Evolutionary conservation across 192 early-diverging fungal species (phyloP), one percentile per base, ranked within the genome.

Genomic region (Backusella westeae): DNA sequence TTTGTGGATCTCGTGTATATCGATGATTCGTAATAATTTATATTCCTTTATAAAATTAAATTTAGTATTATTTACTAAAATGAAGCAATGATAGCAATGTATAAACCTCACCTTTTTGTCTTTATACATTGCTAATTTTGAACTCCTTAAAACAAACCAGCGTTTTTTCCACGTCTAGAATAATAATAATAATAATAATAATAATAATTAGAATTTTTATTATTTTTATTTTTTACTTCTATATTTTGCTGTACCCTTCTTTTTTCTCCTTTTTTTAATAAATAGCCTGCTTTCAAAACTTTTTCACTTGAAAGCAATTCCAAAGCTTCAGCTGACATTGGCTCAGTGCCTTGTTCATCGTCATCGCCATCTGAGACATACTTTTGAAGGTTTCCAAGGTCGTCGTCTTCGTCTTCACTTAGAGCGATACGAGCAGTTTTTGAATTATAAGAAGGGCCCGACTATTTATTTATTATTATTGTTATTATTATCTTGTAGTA

Each of bases 91-190:
- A n/a, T 59, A 53, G 14, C 46, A 77, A 56, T 32, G 32, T 32
- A 32, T 32, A n/a, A 17, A 46, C 21, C 49, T 84, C 46, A 91
- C 91, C 85, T 93, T 93, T 29, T 90, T 90, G 76, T 93, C 93
- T 77, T 96, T 92, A 83, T 96, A 96, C 75, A 94, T 92, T 1
- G 92, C 90, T n/a, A 96, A 81, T 75, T 90, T 90, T 1, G 91
- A 91, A 23, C 93, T 85, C 53, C 93, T 78, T 66, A 96, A 85
- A 9, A 96, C 94, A 82, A 96, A 96, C 94, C 93, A 96, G 65
- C 93, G 86, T 69, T 88, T 91, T 81, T 94, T 94, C 94, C 94
- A 96, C 3, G 89, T 90, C 91, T 94, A 80, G 41, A 35, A 67
- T 32, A 34, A 15, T 39, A 39, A 8, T 39, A 39, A 63, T 59